Evolutionary conservation across 371 early-diverging fungal genomes (phyloP).

Genomic region (Mortierella sp.): DNA sequence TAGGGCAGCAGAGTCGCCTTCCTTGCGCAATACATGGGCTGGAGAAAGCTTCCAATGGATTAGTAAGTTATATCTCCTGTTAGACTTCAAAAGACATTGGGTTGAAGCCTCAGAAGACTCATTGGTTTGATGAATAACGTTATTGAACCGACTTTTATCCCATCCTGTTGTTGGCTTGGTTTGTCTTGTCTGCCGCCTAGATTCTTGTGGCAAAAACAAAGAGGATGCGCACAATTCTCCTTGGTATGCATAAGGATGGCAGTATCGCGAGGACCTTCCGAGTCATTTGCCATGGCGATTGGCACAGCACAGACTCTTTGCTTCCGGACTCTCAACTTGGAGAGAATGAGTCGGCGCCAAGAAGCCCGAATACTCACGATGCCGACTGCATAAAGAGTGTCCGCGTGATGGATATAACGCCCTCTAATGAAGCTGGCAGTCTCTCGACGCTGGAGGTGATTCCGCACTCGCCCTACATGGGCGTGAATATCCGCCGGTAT

Average conservation of each 20-base stretch:
- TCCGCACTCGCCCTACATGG: constrained; percentile 55
- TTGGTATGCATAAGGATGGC: constrained; percentile 45
- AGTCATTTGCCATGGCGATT: constrained; percentile 62
- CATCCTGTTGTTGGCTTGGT: no score
- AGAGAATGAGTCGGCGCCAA: background rate
- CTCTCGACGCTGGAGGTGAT: constrained; percentile 59
- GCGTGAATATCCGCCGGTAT: constrained; percentile 57
- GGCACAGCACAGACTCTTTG: background rate
- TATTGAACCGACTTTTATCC: no score
- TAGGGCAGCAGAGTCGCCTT: constrained; percentile 27
- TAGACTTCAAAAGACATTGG: background rate
- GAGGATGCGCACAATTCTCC: constrained; percentile 40
- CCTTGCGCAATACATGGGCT: constrained; percentile 52
- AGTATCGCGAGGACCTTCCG: constrained; percentile 55
- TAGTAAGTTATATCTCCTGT: constrained; percentile 52
- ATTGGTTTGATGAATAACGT: no score
- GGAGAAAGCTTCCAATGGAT: constrained; percentile 67
- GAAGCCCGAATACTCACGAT: constrained; percentile 12
- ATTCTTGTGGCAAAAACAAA: constrained; percentile 62
- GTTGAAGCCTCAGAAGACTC: no score
- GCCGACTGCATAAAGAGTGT: constrained; percentile 13
- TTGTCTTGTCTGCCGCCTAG: no score
- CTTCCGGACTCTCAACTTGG: no score
- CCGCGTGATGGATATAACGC: constrained; percentile 54
- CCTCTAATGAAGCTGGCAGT: constrained; percentile 61